Evolutionary conservation across 148 eudicot genomes (phyloP).

Genomic region (Agrostemma githago): DNA sequence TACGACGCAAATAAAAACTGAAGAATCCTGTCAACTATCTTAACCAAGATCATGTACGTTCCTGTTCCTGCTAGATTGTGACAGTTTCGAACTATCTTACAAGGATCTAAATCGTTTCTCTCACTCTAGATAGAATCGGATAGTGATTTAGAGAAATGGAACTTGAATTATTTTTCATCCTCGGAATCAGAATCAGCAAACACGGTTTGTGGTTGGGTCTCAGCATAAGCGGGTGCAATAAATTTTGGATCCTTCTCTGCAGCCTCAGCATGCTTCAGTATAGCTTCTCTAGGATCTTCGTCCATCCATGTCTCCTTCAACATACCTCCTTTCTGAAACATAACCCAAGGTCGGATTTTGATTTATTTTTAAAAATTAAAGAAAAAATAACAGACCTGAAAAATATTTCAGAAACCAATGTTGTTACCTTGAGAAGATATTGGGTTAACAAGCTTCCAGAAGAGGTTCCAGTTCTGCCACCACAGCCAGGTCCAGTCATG

Average conservation of each 20-base stretch:
- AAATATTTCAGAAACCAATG: background rate
- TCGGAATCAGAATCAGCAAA: constrained; percentile 82
- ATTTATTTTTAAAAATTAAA: too few relatives aligned
- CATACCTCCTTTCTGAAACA: constrained; percentile 91
- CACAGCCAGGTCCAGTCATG: constrained; percentile 89
- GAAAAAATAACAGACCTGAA: background rate
- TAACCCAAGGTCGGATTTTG: constrained; percentile 11
- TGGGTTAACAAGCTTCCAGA: constrained; percentile 92
- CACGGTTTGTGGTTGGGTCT: constrained; percentile 77
- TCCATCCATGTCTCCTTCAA: constrained; percentile 99
- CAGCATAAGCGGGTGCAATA: constrained; percentile 91
- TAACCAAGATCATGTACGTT: background rate
- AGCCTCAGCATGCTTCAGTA: constrained; percentile 81
- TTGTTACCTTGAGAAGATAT: constrained; percentile 89
- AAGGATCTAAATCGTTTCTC: background rate
- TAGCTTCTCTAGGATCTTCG: constrained; percentile 98
- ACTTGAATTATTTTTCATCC: constrained; percentile 45
- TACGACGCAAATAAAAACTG: background rate
- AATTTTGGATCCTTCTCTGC: constrained; percentile 90
- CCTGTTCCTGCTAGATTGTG: background rate
- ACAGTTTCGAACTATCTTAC: background rate
- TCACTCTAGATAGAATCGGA: background rate
- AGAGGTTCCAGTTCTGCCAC: constrained; percentile 93
- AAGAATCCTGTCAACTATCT: background rate
- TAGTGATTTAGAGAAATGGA: background rate